Conservation (phyloP, 371 early-diverging fungal genomes). For the Cokeromyces recurvatus region DNA sequence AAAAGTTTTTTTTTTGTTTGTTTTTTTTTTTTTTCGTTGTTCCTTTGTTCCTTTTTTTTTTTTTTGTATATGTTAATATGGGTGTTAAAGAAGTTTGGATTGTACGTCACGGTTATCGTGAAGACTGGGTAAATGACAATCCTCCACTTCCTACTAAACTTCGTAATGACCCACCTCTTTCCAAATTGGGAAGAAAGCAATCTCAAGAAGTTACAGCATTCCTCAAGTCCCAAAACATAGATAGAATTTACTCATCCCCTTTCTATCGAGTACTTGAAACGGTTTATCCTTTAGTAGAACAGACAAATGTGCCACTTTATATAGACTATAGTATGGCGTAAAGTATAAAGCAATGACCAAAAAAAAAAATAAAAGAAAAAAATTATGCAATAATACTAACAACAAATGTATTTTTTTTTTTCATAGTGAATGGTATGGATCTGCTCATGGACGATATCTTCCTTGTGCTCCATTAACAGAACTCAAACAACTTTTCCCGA, state of each 20-base stretch:
- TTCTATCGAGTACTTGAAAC: constrained; percentile 36
- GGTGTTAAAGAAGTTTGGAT: constrained; percentile 30
- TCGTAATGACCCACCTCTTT: constrained; percentile 28
- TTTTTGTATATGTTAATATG: constrained; percentile 4
- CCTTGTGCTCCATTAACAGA: constrained; percentile 21
- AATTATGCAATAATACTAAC: not conserved
- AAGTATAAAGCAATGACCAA: too few species aligned
- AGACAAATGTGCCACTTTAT: constrained; percentile 16
- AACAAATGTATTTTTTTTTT: not conserved
- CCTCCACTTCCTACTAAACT: constrained; percentile 25
- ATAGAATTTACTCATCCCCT: constrained; percentile 32
- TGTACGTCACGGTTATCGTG: constrained; percentile 34
- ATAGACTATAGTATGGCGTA: constrained; percentile 34
- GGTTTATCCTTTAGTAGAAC: constrained; percentile 24
- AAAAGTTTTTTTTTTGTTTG: too few species aligned
- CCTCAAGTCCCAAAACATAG: constrained; percentile 24
- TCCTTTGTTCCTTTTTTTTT: not conserved
- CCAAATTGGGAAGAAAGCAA: constrained; percentile 27
- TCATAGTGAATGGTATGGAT: constrained; percentile 37
- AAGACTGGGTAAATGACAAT: constrained; percentile 31
- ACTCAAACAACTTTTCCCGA: constrained; percentile 24
- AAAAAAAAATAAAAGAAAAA: too few species aligned
- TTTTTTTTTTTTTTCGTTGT: too few species aligned
- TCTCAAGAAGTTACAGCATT: constrained; percentile 23
- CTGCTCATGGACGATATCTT: constrained; percentile 21